Evolutionary conservation across 345 rosid genomes (phyloP).

Genomic region (Eucalyptus virginea): DNA sequence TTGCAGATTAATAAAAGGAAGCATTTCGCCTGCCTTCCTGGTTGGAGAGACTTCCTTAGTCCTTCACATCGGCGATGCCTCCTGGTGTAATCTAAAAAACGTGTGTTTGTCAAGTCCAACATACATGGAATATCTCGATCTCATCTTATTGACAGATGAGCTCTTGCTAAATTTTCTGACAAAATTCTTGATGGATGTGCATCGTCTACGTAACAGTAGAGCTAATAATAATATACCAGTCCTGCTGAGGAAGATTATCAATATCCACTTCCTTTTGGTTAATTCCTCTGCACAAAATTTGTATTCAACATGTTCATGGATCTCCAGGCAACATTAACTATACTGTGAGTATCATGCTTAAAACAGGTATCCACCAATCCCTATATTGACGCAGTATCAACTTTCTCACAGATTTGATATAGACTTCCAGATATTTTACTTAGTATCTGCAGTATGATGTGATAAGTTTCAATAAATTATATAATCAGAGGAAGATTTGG

Average conservation of each 20-base stretch:
- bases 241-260: background rate
- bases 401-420: background rate
- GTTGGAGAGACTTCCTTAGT: slow-evolving; percentile 13
- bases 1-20: too few species aligned
- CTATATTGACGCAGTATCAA: too few species aligned
- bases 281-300: too few species aligned
- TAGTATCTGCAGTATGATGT: background rate
- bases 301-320: too few species aligned
- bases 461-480: too few species aligned
- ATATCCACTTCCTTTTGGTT: background rate
- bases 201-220: rapidly evolving
- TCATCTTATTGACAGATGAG: background rate
- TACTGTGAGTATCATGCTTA: too few species aligned
- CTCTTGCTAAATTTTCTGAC: background rate
- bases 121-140: background rate
- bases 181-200: too few species aligned
- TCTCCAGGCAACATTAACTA: too few species aligned
- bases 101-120: background rate
- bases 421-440: background rate
- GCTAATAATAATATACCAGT: too few species aligned
- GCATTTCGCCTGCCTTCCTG: too few species aligned
- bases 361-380: too few species aligned
- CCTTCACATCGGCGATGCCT: slow-evolving; percentile 67
- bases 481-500: background rate
- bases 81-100: background rate